Evolutionary conservation across 164 flowering plant species (phyloP).

Genomic region (Litsea cubeba): DNA sequence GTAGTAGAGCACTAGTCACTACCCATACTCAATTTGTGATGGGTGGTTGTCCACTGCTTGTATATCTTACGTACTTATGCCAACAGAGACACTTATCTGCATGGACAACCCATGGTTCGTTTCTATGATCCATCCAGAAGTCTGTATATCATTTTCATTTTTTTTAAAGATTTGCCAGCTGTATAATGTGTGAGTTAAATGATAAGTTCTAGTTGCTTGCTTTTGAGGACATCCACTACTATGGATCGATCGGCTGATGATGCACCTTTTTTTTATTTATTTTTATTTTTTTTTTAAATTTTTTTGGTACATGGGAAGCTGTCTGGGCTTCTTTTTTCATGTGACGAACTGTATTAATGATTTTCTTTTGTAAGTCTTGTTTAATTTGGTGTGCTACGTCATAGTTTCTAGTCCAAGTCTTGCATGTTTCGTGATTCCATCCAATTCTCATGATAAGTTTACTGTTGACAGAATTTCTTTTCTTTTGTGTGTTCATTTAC

Average conservation of each 20-base stretch:
- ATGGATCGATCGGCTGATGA: background rate
- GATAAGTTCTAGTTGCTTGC: background rate
- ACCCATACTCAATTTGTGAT: too few species aligned
- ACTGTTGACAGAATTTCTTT: background rate
- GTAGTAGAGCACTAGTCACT: too few species aligned
- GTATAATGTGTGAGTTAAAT: too few species aligned
- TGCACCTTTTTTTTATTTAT: background rate
- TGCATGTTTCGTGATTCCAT: background rate
- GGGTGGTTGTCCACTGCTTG: too few species aligned
- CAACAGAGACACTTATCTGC: too few species aligned
- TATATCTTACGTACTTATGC: too few species aligned
- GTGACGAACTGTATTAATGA: background rate
- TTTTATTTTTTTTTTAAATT: too few species aligned
- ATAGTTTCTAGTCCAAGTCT: background rate
- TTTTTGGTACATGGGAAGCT: background rate
- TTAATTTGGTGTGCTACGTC: background rate
- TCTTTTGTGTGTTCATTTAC: background rate
- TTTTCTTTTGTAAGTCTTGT: background rate
- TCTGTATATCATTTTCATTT: too few species aligned
- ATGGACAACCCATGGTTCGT: too few species aligned
- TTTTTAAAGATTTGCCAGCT: too few species aligned
- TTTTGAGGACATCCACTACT: background rate
- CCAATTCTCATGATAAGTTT: conserved; percentile 4
- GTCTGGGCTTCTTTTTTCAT: background rate
- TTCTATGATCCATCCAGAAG: too few species aligned